phyloP scores from a whole-genome alignment of 768 basidiomycete species.

The Tylopilus rubrobrunneus region DNA sequence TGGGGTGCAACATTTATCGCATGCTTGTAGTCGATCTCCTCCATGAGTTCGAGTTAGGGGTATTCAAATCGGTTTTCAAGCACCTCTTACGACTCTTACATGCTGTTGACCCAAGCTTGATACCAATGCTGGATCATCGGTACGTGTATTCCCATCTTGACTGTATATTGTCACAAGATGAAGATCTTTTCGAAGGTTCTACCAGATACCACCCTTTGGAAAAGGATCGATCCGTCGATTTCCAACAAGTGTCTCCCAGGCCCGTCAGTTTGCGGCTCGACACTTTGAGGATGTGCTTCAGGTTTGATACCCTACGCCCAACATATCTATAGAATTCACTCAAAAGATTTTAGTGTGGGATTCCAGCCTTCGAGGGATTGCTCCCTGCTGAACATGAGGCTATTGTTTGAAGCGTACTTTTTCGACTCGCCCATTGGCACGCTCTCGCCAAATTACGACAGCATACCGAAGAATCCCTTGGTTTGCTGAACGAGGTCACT shows the following conservation, averaged over 20 bases:
- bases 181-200: slow-evolving; percentile 8
- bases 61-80: slow-evolving; percentile 34
- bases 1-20: slow-evolving; percentile 22
- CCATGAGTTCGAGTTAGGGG: slow-evolving; percentile 17
- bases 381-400: slow-evolving; percentile 23
- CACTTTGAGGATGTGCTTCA: slow-evolving; percentile 45
- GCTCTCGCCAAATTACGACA: slow-evolving; percentile 30
- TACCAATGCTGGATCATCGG: slow-evolving; percentile 27
- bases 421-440: not conserved
- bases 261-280: slow-evolving; percentile 34
- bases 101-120: not conserved
- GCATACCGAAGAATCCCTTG: slow-evolving; percentile 29
- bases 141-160: not conserved
- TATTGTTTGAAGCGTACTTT: slow-evolving; percentile 20
- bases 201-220: slow-evolving; percentile 21
- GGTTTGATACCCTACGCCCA: slow-evolving; percentile 13
- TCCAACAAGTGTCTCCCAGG: slow-evolving; percentile 30
- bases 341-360: slow-evolving; percentile 23
- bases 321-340: not conserved
- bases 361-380: slow-evolving; percentile 7
- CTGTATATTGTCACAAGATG: too few relatives aligned
- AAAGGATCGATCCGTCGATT: slow-evolving; percentile 34
- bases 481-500: slow-evolving; percentile 16
- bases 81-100: slow-evolving; percentile 36
- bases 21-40: slow-evolving; percentile 35